Evolutionary conservation across 2,329 filamentous ascomycete genomes (phyloP), one percentile per base, ranked within the genome.

Genomic region (Calonectria hongkongensis): DNA sequence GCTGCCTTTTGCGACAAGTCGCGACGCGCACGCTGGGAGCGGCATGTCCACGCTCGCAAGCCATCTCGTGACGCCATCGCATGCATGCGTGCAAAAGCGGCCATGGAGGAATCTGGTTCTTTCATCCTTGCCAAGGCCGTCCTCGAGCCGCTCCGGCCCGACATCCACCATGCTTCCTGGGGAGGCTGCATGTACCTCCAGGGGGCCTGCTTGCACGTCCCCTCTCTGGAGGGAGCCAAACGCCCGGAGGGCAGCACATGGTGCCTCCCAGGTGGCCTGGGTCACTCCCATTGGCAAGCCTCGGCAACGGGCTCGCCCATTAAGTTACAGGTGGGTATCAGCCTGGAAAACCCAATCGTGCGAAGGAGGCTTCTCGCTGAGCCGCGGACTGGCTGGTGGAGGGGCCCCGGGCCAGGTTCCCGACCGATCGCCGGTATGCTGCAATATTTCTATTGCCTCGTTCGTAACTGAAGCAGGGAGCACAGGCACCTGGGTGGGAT

Each of bases 311-410:
- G 56, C 33, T 45, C 45, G 13, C 15, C 50, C 68, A 56, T 63
- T 56, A 71, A 63, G 69, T 71, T 71, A 67, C 69, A 71, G 69
- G 69, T 71, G 56, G 54, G 63, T 71, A 71, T 67, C 69, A 71
- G 54, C 64, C 63, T 54, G 36, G 45, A 54, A 54, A 60, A 50
- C 68, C 62, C 62, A 51, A 51, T 41, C 50, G 58, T 43, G 39
- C 47, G 63, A 64, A 54, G 18, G 16, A 54, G 58, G 30, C 51
- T 15, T n/a, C 10, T 18, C 45, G 62, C 50, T 41, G 33, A 60
- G 65, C 51, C 54, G 45, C 64, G 21, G n/a, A 56, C n/a, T 51
- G 25, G 66, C 21, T 25, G 25, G 66, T 60, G 66, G 66, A 51
- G 43, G 25, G 43, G 43, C n/a, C 36, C 7, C 13, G 33, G 10